phyloP scores from a whole-genome alignment of 331 rosid genomes.

The Phaseolus coccineus region DNA sequence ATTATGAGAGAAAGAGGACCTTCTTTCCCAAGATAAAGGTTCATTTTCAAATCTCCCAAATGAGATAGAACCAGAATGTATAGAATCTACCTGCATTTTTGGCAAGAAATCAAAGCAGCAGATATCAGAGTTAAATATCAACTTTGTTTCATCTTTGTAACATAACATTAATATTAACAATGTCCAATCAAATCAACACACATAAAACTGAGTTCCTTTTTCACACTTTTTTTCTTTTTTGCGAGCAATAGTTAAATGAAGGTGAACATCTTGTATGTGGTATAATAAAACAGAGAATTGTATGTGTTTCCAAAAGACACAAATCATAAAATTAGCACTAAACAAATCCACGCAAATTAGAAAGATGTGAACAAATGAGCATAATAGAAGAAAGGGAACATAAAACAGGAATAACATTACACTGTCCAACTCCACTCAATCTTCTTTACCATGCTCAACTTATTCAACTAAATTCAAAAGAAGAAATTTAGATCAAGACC shows the following conservation, averaged over 20 bases:
- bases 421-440: constrained; percentile 18
- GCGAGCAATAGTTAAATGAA: not conserved
- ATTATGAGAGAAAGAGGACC: constrained; percentile 80
- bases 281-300: not conserved
- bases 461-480: constrained; percentile 13
- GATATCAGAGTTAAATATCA: constrained; percentile 32
- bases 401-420: not conserved
- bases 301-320: not conserved
- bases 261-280: not conserved
- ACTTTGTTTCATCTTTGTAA: not conserved
- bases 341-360: constrained; percentile 7
- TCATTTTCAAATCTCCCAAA: constrained; percentile 85
- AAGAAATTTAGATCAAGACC: constrained; percentile 23
- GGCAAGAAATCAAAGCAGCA: constrained; percentile 35
- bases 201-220: not conserved
- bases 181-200: constrained; percentile 10
- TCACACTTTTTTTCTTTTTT: not conserved
- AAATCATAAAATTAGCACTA: not conserved
- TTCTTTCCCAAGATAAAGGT: constrained; percentile 78
- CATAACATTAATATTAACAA: not conserved
- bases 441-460: constrained; percentile 5
- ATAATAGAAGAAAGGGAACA: constrained; percentile 17
- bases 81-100: constrained; percentile 67
- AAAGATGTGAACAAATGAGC: constrained; percentile 16
- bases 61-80: constrained; percentile 84